These are phyloP conservation scores for Candida michaelii DNA, from an alignment of 805 yeast genomes.

Conservation along the genomic window DNA sequence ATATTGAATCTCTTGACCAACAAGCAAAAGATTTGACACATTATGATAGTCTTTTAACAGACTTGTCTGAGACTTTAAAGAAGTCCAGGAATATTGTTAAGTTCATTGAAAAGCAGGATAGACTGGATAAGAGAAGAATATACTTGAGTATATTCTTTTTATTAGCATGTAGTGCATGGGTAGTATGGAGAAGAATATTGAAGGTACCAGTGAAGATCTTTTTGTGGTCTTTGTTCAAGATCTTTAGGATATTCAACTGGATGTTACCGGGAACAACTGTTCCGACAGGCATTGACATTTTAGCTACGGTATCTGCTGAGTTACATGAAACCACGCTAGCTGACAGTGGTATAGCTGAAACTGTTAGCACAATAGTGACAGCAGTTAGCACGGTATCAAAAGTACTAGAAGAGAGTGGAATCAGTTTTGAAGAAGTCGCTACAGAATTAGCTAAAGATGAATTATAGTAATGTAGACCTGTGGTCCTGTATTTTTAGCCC, in stretches of 20 bases:
- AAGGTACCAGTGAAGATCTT: constrained; percentile 43
- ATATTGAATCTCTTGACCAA: constrained; percentile 46
- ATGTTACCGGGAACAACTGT: constrained; percentile 11
- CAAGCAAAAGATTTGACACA: constrained; percentile 43
- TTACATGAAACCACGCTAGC: too few relatives aligned
- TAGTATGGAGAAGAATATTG: constrained; percentile 49
- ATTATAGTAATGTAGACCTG: neutral
- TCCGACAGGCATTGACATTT: neutral
- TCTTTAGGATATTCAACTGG: constrained; percentile 28
- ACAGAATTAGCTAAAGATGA: constrained; percentile 9
- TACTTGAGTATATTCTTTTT: constrained; percentile 49
- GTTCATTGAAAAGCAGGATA: constrained; percentile 53
- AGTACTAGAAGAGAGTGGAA: too few relatives aligned
- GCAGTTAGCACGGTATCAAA: too few relatives aligned
- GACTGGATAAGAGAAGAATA: constrained; percentile 47
- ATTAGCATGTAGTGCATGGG: constrained; percentile 46
- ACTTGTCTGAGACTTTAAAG: constrained; percentile 40
- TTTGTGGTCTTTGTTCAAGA: constrained; percentile 47
- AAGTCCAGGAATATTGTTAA: constrained; percentile 47
- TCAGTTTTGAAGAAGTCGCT: constrained; percentile 8
- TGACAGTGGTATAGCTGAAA: neutral
- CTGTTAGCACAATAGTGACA: too few relatives aligned
- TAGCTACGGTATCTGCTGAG: neutral
- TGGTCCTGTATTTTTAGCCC: too few relatives aligned
- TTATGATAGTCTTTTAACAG: constrained; percentile 41